These are phyloP conservation scores for Candida insectorum DNA, from an alignment of 805 yeast species.

Conservation along the genomic window DNA sequence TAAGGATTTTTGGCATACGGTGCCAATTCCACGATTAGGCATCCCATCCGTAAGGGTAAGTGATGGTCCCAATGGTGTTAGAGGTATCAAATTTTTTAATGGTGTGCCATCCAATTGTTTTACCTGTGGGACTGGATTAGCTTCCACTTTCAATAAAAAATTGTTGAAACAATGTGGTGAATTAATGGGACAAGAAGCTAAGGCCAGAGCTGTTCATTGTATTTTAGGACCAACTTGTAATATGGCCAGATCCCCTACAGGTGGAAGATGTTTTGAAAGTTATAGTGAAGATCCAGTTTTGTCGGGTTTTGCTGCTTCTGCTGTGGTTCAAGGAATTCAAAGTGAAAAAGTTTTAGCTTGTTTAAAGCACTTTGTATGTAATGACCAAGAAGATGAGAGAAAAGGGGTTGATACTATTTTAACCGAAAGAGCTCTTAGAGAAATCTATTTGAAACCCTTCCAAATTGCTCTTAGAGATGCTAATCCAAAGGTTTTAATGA, in stretches of 20 bases:
- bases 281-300: conserved; percentile 59
- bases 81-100: conserved; percentile 55
- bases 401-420: conserved; percentile 45
- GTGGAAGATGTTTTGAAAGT: conserved; percentile 63
- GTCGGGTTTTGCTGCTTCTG: conserved; percentile 46
- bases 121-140: conserved; percentile 61
- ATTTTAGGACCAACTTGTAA: conserved; percentile 41
- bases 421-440: conserved; percentile 61
- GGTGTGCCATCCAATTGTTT: conserved; percentile 55
- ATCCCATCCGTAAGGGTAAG: conserved; percentile 47
- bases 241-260: conserved; percentile 55
- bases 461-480: conserved; percentile 53
- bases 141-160: conserved; percentile 52
- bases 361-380: conserved; percentile 61
- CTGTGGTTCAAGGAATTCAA: conserved; percentile 54
- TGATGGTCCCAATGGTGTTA: conserved; percentile 65
- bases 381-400: conserved; percentile 60
- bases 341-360: conserved; percentile 48
- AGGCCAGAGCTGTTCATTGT: conserved; percentile 47
- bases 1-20: conserved; percentile 50
- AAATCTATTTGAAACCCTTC: conserved; percentile 61
- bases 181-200: conserved; percentile 54
- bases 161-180: conserved; percentile 48
- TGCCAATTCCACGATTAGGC: conserved; percentile 34
- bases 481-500: conserved; percentile 56